Evolutionary conservation across 441 rosid species (phyloP), one percentile per base, ranked within the genome.

Genomic region (Euphorbia schlechtendalii): DNA sequence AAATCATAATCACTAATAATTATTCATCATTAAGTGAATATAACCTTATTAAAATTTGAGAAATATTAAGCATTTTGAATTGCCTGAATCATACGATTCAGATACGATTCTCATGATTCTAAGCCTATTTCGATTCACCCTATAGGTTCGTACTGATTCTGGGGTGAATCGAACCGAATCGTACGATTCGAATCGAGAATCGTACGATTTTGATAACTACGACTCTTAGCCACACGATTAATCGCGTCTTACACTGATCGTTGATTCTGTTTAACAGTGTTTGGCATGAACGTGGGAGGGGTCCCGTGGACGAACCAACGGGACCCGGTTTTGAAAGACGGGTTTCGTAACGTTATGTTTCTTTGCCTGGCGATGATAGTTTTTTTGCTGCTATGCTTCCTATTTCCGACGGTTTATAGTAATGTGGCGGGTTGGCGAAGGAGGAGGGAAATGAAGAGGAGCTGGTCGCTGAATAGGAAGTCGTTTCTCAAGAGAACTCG

Each of bases 261-360:
- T 65, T 57, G 27, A 54, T 36, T 8, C 52, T 34, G 5, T 11
- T 8, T 59, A 55, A 64, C 85, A 94, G 99, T 91, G 45, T 90
- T 94, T 56, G 99, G 97, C 63, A 94, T 94, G 99, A 90, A 91
- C 11, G 99, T 94, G 68, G 97, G 97, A 56, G 99, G 99, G 70
- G 97, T 94, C 72, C 99, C 97, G 30, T 94, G 99, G 99, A 94
- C 99, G 0, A 82, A 74, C 58, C 96, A 94, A 66, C 76, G 62
- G 22, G 69, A 85, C 36, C 93, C 94, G 0, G 73, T 61, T 25
- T 25, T 83, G 13, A 64, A 80, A 63, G 83, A 89, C 2, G 98
- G 99, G 46, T 94, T 94, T 69, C 84, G 81, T 65, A 94, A 94
- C 36, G 99, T 94, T 6, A 83, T 94, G 88, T 49, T 87, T 69